Evolutionary conservation across 2,329 filamentous ascomycete genomes (phyloP).

Genomic region (Penicillium sp.): DNA sequence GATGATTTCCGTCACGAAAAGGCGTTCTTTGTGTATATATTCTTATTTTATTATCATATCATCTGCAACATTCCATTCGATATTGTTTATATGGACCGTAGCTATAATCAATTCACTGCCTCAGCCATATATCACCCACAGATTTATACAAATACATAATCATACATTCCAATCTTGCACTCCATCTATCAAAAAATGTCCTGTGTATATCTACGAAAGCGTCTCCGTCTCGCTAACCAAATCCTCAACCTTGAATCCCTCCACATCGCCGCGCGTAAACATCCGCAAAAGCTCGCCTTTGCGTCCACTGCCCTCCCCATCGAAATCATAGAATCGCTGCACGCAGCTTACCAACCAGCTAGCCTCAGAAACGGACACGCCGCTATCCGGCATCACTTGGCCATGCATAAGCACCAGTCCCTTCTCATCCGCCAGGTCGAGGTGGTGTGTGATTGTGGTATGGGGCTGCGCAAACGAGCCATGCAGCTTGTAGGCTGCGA

Average conservation of each 20-base stretch:
- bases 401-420: constrained; percentile 85
- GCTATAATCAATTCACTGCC: neutral
- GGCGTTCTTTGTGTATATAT: constrained; percentile 1
- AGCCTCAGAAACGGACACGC: constrained; percentile 75
- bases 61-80: neutral
- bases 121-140: neutral
- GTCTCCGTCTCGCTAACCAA: constrained; percentile 87
- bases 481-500: constrained; percentile 87
- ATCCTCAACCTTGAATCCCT: constrained; percentile 75
- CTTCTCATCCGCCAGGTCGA: constrained; percentile 70
- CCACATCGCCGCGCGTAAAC: constrained; percentile 72
- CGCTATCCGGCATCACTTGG: constrained; percentile 68
- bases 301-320: constrained; percentile 55
- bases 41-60: neutral
- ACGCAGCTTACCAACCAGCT: constrained; percentile 87
- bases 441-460: constrained; percentile 88
- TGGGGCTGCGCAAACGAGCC: constrained; percentile 89
- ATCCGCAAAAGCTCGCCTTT: constrained; percentile 71
- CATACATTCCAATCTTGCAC: neutral
- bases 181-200: neutral
- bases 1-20: neutral
- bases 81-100: no score
- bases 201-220: constrained; percentile 40
- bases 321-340: constrained; percentile 79
- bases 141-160: neutral